These are phyloP conservation scores for Vigna angularis DNA, from an alignment of 306 rosid genomes.

Conservation along the genomic window DNA sequence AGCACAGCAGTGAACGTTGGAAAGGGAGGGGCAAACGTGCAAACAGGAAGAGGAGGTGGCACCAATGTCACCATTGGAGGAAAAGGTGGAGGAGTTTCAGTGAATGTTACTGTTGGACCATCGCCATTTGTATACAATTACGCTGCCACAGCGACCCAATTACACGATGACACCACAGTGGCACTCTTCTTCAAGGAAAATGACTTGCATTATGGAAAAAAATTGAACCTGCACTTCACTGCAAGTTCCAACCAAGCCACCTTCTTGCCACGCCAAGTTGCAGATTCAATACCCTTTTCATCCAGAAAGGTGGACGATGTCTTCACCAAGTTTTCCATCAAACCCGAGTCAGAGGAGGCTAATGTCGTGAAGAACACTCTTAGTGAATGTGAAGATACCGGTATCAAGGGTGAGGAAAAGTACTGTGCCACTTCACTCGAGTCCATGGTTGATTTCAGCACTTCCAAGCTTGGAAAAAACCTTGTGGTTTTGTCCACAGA, in stretches of 20 bases:
- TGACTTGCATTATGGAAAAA: constrained; percentile 51
- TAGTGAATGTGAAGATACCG: constrained; percentile 59
- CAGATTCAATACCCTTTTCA: constrained; percentile 67
- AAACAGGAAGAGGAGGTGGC: constrained; percentile 42
- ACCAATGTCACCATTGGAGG: constrained; percentile 37
- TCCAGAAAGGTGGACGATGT: constrained; percentile 56
- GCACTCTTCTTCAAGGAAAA: constrained; percentile 80
- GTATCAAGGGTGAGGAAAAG: constrained; percentile 66
- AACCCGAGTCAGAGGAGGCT: constrained; percentile 57
- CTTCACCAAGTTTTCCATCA: constrained; percentile 48
- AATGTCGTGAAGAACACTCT: constrained; percentile 54
- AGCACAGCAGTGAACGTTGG: constrained; percentile 55
- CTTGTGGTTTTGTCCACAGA: constrained; percentile 66
- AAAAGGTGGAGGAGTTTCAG: constrained; percentile 76
- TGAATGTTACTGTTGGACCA: constrained; percentile 54
- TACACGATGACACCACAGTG: constrained; percentile 59
- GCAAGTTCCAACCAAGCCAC: constrained; percentile 41
- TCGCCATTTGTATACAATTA: accelerated
- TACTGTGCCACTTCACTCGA: constrained; percentile 89
- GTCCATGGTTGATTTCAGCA: constrained; percentile 82
- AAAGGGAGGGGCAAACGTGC: too few species aligned
- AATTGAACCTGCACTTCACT: constrained; percentile 60
- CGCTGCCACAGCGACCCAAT: constrained; percentile 68
- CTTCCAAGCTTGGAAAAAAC: constrained; percentile 66
- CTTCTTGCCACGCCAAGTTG: constrained; percentile 61